phyloP scores from a whole-genome alignment of 257 asterid species.

The Nicotiana tomentosiformis region DNA sequence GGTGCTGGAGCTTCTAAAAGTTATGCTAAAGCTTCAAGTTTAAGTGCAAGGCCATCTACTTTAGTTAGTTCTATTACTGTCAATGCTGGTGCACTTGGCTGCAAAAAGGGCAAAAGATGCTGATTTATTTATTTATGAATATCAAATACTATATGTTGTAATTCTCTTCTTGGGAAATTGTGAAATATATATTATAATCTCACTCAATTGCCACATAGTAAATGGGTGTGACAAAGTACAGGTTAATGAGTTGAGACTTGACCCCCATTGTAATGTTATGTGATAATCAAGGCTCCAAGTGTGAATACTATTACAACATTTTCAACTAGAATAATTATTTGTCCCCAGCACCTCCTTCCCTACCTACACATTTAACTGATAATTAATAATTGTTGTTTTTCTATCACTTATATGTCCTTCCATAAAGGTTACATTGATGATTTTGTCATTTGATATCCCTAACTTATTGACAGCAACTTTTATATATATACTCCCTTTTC shows the following conservation, averaged over 20 bases:
- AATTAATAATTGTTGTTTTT: not conserved
- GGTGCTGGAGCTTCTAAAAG: constrained; percentile 81
- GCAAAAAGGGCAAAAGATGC: constrained; percentile 60
- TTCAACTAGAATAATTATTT: not conserved
- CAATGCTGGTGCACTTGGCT: constrained; percentile 55
- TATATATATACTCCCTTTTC: not conserved
- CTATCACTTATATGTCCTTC: not conserved
- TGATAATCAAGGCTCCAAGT: constrained; percentile 6
- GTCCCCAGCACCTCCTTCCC: not conserved
- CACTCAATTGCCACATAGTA: not conserved
- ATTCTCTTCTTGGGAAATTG: not conserved
- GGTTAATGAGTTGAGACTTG: not conserved
- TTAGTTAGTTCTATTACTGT: constrained; percentile 52
- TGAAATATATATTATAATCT: constrained; percentile 4
- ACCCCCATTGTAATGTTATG: not conserved
- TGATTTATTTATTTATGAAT: constrained; percentile 9
- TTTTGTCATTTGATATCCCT: not conserved
- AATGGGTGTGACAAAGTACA: not conserved
- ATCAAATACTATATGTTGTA: not conserved
- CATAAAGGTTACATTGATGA: not conserved
- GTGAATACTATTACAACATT: not conserved
- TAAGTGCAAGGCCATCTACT: constrained; percentile 76
- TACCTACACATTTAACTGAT: not conserved
- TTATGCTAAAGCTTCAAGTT: constrained; percentile 89
- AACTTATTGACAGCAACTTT: not conserved